These are phyloP conservation scores for Asterionellopsis glacialis DNA, from an alignment of 108 stramenopile genomes.

Conservation along the genomic window DNA sequence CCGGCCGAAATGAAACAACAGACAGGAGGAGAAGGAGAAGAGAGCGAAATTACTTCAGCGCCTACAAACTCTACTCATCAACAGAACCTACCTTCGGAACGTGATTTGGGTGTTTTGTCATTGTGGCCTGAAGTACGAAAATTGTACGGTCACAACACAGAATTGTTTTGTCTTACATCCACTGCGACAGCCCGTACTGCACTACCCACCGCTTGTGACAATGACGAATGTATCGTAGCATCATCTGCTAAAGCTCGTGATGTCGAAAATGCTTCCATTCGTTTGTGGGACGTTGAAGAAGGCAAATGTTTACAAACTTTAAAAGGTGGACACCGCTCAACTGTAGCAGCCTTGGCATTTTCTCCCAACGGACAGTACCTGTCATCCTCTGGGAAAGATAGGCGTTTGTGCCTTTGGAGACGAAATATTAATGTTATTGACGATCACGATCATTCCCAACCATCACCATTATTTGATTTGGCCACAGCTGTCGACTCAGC, in stretches of 20 bases:
- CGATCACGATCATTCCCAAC: neutral
- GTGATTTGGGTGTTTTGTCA: slow-evolving; percentile 75
- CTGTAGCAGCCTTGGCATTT: slow-evolving; percentile 74
- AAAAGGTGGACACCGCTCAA: slow-evolving; percentile 77
- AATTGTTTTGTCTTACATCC: slow-evolving; percentile 69
- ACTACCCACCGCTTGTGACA: neutral
- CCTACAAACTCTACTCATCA: slow-evolving; percentile 9
- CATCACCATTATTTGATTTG: slow-evolving; percentile 27
- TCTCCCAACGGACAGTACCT: slow-evolving; percentile 73
- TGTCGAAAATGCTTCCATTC: slow-evolving; percentile 72
- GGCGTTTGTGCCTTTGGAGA: slow-evolving; percentile 82
- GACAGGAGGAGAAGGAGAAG: slow-evolving; percentile 15
- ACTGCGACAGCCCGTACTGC: slow-evolving; percentile 37
- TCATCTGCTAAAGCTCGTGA: slow-evolving; percentile 82
- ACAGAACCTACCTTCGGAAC: slow-evolving; percentile 60
- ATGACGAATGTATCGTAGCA: slow-evolving; percentile 53
- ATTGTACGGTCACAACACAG: slow-evolving; percentile 81
- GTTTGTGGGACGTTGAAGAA: slow-evolving; percentile 66
- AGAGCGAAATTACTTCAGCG: neutral
- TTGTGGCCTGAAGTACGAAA: slow-evolving; percentile 85
- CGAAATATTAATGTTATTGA: slow-evolving; percentile 2
- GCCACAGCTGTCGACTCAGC: slow-evolving; percentile 65
- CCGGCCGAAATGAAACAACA: neutral
- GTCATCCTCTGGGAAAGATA: slow-evolving; percentile 83
- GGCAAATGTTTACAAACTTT: slow-evolving; percentile 67